Evolutionary conservation across 2,329 filamentous ascomycete species (phyloP).

Genomic region (Pseudocercospora pini-densiflorae): DNA sequence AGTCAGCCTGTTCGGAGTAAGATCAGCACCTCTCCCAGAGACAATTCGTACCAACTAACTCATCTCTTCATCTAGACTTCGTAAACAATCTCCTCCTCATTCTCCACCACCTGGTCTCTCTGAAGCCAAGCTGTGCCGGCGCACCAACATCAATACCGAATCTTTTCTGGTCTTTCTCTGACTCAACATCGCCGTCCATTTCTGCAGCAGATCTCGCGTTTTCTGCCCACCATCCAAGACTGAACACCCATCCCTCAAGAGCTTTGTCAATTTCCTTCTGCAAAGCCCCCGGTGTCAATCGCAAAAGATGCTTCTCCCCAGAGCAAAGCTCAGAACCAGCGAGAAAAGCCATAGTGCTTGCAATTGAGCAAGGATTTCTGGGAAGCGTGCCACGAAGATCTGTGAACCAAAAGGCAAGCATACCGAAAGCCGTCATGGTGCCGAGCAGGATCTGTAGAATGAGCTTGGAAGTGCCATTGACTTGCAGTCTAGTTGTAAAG

Average conservation of each 20-base stretch:
- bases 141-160: constrained; percentile 15
- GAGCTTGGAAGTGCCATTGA: constrained; percentile 11
- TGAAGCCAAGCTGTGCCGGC: constrained; percentile 11
- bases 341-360: constrained; percentile 11
- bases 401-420: background rate
- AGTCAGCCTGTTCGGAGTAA: too few relatives aligned
- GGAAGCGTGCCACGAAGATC: constrained; percentile 13
- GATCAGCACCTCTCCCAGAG: too few relatives aligned
- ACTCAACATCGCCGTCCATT: background rate
- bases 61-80: too few relatives aligned
- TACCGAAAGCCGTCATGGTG: constrained; percentile 1
- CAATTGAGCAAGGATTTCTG: constrained; percentile 13
- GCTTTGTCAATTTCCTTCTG: constrained; percentile 1
- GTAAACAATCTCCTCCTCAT: too few relatives aligned
- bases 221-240: constrained; percentile 9
- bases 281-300: background rate
- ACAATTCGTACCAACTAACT: too few relatives aligned
- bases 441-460: constrained; percentile 4
- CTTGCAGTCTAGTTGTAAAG: background rate
- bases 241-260: constrained; percentile 16
- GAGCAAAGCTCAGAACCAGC: constrained; percentile 13
- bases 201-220: background rate
- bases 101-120: background rate
- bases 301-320: background rate
- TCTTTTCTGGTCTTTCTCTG: constrained; percentile 1